Evolutionary conservation across 768 basidiomycete species (phyloP), one percentile per base, ranked within the genome.

Genomic region (Termitomyces sp.): DNA sequence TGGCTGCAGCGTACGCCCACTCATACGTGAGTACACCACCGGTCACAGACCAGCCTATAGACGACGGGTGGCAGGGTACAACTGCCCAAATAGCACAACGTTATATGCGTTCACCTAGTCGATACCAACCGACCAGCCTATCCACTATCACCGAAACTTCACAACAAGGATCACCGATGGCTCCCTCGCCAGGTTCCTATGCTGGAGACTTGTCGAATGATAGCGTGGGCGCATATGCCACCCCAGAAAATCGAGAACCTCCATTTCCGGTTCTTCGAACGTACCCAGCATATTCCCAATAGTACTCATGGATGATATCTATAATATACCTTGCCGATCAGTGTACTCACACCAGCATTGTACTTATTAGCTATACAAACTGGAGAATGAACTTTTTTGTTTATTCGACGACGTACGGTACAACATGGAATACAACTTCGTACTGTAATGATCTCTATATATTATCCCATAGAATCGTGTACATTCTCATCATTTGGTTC

Each of bases 131-230:
- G 19, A 56, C 50, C 15, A 60, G 57, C 5, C 21, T 66, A 38
- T 63, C 59, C 19, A 63, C 64, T 1, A 66, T 64, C 17, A 62
- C 61, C n/a, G 63, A 64, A 12, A 59, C 61, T 21, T 60, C 61
- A 9, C 61, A 55, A 35, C 64, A 50, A 23, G 53, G 54, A 28
- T 54, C 64, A 41, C 54, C 62, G 21, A 50, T 60, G 9, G 58
- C 59, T 17, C 46, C 62, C 30, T 62, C 60, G 5, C 59, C 60
- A 14, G 30, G 59, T 19, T 61, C 61, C 6, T 42, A 57, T n/a
- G 11, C 30, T 17, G 56, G 46, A 43, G 59, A 63, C 6, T 45
- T 57, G 38, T 42, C 41, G 23, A 57, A 38, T 10, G 56, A 58
- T 15, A 12, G 28, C 15, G 35, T 14, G 5, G 50, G 45, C 19